A percentile compares a stretch with the other conserved stretches of the same genome.
phyloP scores from a whole-genome alignment of 202 grass and related monocot species.

The Digitaria exilis region DNA sequence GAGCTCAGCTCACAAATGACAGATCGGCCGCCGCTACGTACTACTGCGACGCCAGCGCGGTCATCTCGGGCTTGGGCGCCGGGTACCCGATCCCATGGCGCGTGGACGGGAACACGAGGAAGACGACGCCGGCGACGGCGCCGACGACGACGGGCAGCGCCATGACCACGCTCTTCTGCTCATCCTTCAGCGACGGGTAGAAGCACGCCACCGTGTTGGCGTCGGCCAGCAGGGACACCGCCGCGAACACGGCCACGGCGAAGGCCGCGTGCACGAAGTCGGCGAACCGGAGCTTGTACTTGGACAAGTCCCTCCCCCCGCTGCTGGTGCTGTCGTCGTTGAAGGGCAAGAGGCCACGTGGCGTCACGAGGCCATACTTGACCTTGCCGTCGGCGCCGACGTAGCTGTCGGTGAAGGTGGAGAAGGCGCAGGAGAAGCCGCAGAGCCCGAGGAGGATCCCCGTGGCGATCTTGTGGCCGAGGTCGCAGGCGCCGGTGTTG shows the following conservation, averaged over 20 bases:
- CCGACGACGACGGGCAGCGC: constrained; percentile 61
- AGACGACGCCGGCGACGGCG: constrained; percentile 46
- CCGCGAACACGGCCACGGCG: constrained; percentile 56
- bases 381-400: constrained; percentile 43
- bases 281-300: constrained; percentile 35
- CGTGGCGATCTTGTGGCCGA: constrained; percentile 51
- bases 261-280: constrained; percentile 68
- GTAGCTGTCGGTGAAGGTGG: constrained; percentile 76
- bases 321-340: not conserved
- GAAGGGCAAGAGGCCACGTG: constrained; percentile 38
- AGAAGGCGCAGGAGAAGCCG: too few relatives aligned
- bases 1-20: not conserved
- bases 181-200: constrained; percentile 50
- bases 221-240: constrained; percentile 57
- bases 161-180: constrained; percentile 52
- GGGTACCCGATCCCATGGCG: constrained; percentile 66
- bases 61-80: constrained; percentile 21
- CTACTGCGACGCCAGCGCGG: constrained; percentile 37
- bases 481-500: constrained; percentile 55
- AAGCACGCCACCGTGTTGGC: constrained; percentile 73
- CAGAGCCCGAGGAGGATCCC: constrained; percentile 46
- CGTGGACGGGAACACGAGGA: constrained; percentile 51
- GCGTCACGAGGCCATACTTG: constrained; percentile 45
- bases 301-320: constrained; percentile 35
- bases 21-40: not conserved